Conservation (phyloP, 805 yeast genomes). For the Metschnikowia continentalis region DNA sequence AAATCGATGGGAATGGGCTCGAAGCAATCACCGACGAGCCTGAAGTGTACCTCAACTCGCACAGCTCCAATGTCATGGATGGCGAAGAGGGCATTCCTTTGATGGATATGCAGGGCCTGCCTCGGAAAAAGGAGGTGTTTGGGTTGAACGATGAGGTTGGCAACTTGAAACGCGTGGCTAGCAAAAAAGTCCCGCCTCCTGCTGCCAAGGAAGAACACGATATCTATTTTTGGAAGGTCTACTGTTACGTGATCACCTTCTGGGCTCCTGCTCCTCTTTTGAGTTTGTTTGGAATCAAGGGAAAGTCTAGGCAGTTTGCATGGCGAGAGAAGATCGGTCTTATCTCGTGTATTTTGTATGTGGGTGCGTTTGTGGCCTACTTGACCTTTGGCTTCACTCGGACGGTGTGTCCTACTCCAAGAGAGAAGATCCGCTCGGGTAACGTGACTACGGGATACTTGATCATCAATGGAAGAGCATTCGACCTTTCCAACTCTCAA, state of each 20-base stretch:
- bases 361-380: constrained; percentile 79
- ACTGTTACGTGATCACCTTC: constrained; percentile 77
- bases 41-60: constrained; percentile 2
- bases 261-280: constrained; percentile 86
- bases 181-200: constrained; percentile 15
- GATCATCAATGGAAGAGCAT: constrained; percentile 79
- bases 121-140: constrained; percentile 40
- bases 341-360: constrained; percentile 63
- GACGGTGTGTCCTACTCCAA: constrained; percentile 59
- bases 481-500: constrained; percentile 60
- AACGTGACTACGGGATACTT: constrained; percentile 59
- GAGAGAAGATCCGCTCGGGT: constrained; percentile 51
- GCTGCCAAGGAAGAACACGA: constrained; percentile 15
- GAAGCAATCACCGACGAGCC: constrained; percentile 45
- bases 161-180: constrained; percentile 22
- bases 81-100: constrained; percentile 42
- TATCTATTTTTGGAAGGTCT: constrained; percentile 67
- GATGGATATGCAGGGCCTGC: constrained; percentile 31
- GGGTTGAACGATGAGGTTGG: constrained; percentile 60
- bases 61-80: background rate
- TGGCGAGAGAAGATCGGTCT: constrained; percentile 96
- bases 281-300: constrained; percentile 68
- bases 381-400: constrained; percentile 88
- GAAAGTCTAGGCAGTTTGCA: constrained; percentile 82
- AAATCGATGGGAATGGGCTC: constrained; percentile 66